Base-by-base conservation (phyloP, 345 rosid genomes). In the Rhodamnia argentea region DNA sequence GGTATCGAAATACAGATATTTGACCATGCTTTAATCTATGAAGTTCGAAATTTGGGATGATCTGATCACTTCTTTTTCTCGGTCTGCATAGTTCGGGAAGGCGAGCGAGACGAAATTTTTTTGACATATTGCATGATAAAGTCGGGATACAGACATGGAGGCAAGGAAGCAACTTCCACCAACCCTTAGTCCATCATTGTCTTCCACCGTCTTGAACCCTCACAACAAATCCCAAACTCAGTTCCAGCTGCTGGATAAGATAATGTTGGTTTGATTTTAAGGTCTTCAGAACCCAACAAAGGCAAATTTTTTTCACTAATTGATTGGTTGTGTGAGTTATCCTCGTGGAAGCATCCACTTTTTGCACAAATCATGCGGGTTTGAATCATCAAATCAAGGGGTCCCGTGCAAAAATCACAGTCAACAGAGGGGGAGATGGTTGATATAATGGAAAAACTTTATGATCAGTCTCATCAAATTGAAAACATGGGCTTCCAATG, bases 401-500 rank as follows among this genome's bases (percentile, higher is more conserved):
- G 81, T 37, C 81, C 47, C 81, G 37, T 70, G 14, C 81, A 18
- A 9, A 70, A 70, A 70, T 70, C 81, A 70, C 40, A 84, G 58
- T 51, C 81, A 52, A 44, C 50, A 56, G 59, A 76, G 83, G 62
- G 62, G 59, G 78, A 62, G 85, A 37, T 22, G 86, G 82, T 76
- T 76, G 62, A 57, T 56, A 86, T 56, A 86, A 85, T 13, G 40
- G 52, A 76, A 86, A 82, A 86, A 86, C 91, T 91, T 90, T 90
- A 78, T 47, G 86, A 87, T 6, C 89, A 51, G 84, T 90, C 91
- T 75, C 85, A 91, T 89, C 90, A 88, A 87, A 86, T 84, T 81
- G 52, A 56, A 86, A 81, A 75, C 81, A 86, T 83, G 52, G n/a
- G 52, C 82, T 42, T 58, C 44, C 85, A 85, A 89, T 85, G 84